Evolutionary conservation across 78 protist genomes (phyloP).

Genomic region (Speleostelium caveatum): DNA sequence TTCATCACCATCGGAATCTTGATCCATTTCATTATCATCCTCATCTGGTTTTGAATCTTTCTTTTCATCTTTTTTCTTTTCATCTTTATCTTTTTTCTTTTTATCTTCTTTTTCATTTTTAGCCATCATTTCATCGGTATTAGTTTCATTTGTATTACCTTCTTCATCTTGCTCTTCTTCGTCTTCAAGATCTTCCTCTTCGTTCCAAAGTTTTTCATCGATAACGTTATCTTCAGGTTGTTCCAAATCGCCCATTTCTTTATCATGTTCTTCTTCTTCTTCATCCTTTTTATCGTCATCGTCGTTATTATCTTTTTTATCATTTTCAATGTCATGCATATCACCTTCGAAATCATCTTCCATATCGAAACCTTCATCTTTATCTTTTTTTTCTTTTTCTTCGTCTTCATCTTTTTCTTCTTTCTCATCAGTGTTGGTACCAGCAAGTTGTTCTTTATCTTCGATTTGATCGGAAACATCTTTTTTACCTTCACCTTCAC

Average conservation of each 20-base stretch:
- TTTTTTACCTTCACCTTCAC: constrained; percentile 91
- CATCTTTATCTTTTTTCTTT: constrained; percentile 5
- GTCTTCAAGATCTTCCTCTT: constrained; percentile 86
- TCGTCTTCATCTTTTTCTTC: constrained; percentile 59
- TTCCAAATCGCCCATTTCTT: constrained; percentile 86
- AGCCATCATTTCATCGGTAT: constrained; percentile 71
- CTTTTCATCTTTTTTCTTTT: constrained; percentile 44
- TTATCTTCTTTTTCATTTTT: constrained; percentile 48
- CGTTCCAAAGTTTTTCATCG: constrained; percentile 92
- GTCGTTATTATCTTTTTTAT: constrained; percentile 86
- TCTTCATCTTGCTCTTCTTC: constrained; percentile 85
- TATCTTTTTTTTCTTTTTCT: constrained; percentile 57
- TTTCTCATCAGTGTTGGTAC: constrained; percentile 31
- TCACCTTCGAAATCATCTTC: constrained; percentile 93
- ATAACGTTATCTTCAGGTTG: constrained; percentile 84
- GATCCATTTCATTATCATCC: constrained; percentile 27
- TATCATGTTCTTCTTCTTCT: constrained; percentile 75
- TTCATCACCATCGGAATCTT: not conserved
- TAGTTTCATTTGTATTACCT: constrained; percentile 44
- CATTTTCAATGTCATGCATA: constrained; percentile 83
- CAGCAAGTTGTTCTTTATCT: constrained; percentile 66
- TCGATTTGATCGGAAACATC: constrained; percentile 87
- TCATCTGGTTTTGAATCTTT: constrained; percentile 47
- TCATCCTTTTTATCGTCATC: constrained; percentile 47
- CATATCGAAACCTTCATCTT: constrained; percentile 89